Evolutionary conservation across 2,329 filamentous ascomycete genomes (phyloP), one percentile per base, ranked within the genome.

Genomic region (Xylariomycetidae sp.): DNA sequence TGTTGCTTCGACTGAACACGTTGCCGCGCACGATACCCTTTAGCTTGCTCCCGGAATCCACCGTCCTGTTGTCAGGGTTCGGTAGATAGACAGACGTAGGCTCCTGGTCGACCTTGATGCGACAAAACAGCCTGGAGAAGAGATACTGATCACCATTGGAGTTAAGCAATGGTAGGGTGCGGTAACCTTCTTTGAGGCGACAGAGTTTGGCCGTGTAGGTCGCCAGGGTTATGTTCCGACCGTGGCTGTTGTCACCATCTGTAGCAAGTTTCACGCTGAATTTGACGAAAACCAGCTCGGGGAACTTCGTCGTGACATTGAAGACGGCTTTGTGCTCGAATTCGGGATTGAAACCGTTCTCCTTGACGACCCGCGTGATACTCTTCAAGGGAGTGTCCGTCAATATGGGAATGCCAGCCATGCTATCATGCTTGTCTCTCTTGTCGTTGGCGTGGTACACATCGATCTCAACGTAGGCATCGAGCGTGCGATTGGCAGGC

Each of bases 401-500:
- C 32, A 62, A 60, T 29, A 60, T 57, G 3, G 57, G 54, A 19
- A 63, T 50, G 32, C 72, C 75, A 14, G 79, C 77, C 34, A 80
- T 71, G 34, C 79, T 82, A 31, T 86, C 85, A 32, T 80, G 83
- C 58, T 90, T 89, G 62, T 95, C 88, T 50, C 82, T 77, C 63
- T 92, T 90, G 63, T 95, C 90, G 59, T 95, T 92, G 25, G 90
- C 85, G 50, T 89, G 84, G 57, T 93, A 92, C 54, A 96, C 82
- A 59, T 98, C 90, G 19, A 96, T 83, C 61, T 96, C 89, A 37
- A 96, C 77, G 52, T 94, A 96, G 0, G 92, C 89, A 54, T 95
- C 89, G 61, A 96, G 80, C 38, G 76, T 81, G 41, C 84, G 65
- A 47, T 82, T 82, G 28, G 74, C 67, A n/a, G 79, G 74, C 42